Evolutionary conservation across 331 rosid genomes (phyloP).

Genomic region (Telfairia occidentalis): DNA sequence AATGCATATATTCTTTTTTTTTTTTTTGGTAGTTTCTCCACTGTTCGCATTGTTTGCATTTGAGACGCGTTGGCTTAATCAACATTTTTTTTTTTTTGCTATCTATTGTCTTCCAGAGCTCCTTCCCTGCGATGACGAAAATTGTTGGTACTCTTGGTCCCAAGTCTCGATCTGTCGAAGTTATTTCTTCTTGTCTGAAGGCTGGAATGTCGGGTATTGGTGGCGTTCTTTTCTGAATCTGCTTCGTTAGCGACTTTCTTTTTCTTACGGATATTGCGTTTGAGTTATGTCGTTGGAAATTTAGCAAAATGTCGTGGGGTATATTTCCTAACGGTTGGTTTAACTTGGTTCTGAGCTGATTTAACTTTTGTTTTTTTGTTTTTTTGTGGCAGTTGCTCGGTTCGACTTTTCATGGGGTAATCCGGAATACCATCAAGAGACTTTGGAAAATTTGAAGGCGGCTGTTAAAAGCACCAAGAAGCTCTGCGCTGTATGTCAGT

Average conservation of each 20-base stretch:
- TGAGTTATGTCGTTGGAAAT: neutral
- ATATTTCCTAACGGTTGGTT: neutral
- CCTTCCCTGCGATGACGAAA: slow-evolving; percentile 77
- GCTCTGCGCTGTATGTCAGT: slow-evolving; percentile 73
- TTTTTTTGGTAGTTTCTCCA: neutral
- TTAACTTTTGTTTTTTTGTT: neutral
- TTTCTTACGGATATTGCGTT: neutral
- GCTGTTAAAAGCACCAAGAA: slow-evolving; percentile 66
- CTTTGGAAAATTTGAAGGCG: slow-evolving; percentile 72
- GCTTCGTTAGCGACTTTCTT: neutral
- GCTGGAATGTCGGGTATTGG: slow-evolving; percentile 87
- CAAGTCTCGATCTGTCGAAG: slow-evolving; percentile 58
- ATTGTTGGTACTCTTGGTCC: slow-evolving; percentile 92
- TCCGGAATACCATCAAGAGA: slow-evolving; percentile 68
- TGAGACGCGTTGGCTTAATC: neutral
- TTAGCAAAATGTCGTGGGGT: neutral
- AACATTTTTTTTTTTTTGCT: neutral
- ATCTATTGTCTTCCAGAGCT: slow-evolving; percentile 28
- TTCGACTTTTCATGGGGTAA: slow-evolving; percentile 94
- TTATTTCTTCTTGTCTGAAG: slow-evolving; percentile 50
- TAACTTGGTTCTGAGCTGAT: neutral
- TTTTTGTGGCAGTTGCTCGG: slow-evolving; percentile 63
- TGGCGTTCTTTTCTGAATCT: neutral
- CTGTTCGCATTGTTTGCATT: neutral
- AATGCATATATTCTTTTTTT: neutral